Evolutionary conservation across 495 filamentous ascomycete species (phyloP).

Genomic region (Bryoglossum gracile): DNA sequence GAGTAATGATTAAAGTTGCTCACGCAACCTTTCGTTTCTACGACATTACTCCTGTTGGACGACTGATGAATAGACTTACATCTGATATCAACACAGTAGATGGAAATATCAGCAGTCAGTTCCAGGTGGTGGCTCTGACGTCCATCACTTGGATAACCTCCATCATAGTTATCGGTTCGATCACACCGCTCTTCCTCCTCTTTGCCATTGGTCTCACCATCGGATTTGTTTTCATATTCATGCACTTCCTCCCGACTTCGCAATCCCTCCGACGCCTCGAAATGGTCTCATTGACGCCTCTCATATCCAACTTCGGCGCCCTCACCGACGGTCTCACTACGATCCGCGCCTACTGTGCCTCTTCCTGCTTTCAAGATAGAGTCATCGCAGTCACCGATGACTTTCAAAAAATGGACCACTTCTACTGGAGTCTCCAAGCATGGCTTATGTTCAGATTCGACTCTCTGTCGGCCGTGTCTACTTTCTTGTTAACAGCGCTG

Average conservation of each 20-base stretch:
- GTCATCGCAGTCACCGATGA: conserved; percentile 70
- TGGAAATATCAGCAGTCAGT: conserved; percentile 64
- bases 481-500: conserved; percentile 60
- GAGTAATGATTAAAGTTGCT: conserved; percentile 60
- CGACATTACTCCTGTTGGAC: conserved; percentile 75
- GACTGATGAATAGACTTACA: conserved; percentile 81
- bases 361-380: conserved; percentile 64
- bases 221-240: conserved; percentile 60
- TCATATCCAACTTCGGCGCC: conserved; percentile 81
- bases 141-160: conserved; percentile 63
- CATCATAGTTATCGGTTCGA: conserved; percentile 63
- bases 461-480: conserved; percentile 58
- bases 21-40: conserved; percentile 81
- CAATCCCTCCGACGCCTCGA: conserved; percentile 75
- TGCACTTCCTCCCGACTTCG: conserved; percentile 70
- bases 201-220: conserved; percentile 57
- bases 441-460: conserved; percentile 80
- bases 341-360: conserved; percentile 66
- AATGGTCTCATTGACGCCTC: conserved; percentile 73
- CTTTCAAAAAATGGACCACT: conserved; percentile 89
- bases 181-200: conserved; percentile 66
- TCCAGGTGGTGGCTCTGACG: conserved; percentile 57
- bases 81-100: conserved; percentile 80
- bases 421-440: conserved; percentile 79
- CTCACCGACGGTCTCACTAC: conserved; percentile 73